Evolutionary conservation across 2,329 filamentous ascomycete species (phyloP).

Genomic region (Incumbomyces lentus): DNA sequence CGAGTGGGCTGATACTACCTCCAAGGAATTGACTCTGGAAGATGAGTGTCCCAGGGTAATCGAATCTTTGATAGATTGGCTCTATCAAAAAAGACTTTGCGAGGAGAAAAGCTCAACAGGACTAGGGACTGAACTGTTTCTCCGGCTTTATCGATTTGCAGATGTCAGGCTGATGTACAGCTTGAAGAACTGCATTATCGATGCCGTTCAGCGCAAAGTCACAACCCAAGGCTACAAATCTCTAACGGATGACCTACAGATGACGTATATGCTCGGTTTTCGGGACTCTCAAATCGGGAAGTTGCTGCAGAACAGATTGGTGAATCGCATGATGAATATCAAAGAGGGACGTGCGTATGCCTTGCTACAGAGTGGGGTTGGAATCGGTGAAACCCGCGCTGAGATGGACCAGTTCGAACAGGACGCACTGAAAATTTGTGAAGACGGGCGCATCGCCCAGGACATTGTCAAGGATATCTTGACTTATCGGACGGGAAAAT

Average conservation of each 20-base stretch:
- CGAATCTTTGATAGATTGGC: conserved; percentile 44
- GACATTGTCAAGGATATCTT: not conserved
- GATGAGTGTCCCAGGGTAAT: conserved; percentile 44
- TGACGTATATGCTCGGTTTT: not conserved
- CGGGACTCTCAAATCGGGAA: not conserved
- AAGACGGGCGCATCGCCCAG: not conserved
- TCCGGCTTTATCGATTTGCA: not conserved
- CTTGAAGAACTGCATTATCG: not conserved
- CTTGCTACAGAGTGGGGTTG: too few species aligned
- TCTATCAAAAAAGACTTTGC: conserved; percentile 28
- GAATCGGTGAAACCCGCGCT: not conserved
- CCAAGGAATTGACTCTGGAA: conserved; percentile 33
- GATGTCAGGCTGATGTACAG: not conserved
- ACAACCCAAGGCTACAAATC: not conserved
- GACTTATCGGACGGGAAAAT: not conserved
- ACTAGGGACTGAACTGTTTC: not conserved
- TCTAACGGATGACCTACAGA: not conserved
- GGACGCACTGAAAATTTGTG: not conserved
- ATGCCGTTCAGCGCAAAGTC: not conserved
- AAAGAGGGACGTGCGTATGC: not conserved
- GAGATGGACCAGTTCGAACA: too few species aligned
- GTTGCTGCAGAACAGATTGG: not conserved
- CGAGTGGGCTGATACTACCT: not conserved
- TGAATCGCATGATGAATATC: not conserved
- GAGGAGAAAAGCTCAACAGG: not conserved